Base-by-base conservation (phyloP, 1,284 basidiomycete species). In the Chondrostereum purpureum region DNA sequence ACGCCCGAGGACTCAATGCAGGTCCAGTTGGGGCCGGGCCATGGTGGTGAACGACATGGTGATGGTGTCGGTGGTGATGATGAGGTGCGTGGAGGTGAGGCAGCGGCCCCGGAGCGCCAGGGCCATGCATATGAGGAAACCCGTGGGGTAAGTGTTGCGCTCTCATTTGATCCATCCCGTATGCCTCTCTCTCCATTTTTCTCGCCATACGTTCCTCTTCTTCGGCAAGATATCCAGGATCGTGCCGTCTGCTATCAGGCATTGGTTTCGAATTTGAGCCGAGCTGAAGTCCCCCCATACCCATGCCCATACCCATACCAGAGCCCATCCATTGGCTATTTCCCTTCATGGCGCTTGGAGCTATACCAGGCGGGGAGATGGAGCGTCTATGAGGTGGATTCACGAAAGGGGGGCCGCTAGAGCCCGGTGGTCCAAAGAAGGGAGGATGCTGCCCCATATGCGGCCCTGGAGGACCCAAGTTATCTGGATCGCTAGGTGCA, bases 291-390 rank as follows among this genome's bases (percentile, higher is more conserved):
- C 52, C 49, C 19, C 53, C 53, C 53, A 58, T 58, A 1, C 55
- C 53, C 55, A 58, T 55, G 35, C 53, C 53, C 53, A 58, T 58
- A 1, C 55, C 53, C 55, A 58, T 55, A 35, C 57, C 57, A 38
- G 53, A 37, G 31, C 60, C 55, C 55, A 56, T 56, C 59, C 56
- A 61, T 14, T 56, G 53, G 5, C 52, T 54, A 42, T 55, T 58
- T 11, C 46, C 47, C 34, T 55, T 58, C 6, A 33, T 31, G 33
- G 52, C 53, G 39, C 50, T 53, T 22, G 55, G 52, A 10, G 48
- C 24, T 11, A 52, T 40, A 4, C 45, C 49, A 13, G 48, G 44
- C 18, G 57, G 56, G 5, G 57, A 57, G 6, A 45, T 41, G 2
- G 55, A 55, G 20, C 53, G 51, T 37, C 46, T 49, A 22, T 21